phyloP scores from a whole-genome alignment of 2,329 filamentous ascomycete species.

The Cladophialophora psammophila region DNA sequence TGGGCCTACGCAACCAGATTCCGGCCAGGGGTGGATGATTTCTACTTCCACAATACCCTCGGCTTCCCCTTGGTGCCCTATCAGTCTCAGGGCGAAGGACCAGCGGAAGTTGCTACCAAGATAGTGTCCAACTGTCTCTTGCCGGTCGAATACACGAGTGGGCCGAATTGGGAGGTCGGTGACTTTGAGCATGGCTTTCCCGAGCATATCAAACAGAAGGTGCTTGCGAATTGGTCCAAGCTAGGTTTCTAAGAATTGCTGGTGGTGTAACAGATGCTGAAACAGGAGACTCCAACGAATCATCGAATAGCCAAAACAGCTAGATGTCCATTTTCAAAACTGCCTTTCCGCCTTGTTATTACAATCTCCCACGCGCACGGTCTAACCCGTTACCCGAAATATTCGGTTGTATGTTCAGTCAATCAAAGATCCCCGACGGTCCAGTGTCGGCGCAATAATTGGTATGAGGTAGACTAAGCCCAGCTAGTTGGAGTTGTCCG shows the following conservation, averaged over 20 bases:
- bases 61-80: slow-evolving; percentile 58
- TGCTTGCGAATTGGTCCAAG: slow-evolving; percentile 48
- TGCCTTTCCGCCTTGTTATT: too few species aligned
- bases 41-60: slow-evolving; percentile 54
- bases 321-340: too few species aligned
- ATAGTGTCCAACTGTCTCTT: slow-evolving; percentile 56
- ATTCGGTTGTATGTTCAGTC: too few species aligned
- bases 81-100: slow-evolving; percentile 53
- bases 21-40: slow-evolving; percentile 54
- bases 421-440: too few species aligned
- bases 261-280: neutral
- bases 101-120: slow-evolving; percentile 51
- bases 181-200: slow-evolving; percentile 50
- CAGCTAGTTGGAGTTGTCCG: too few species aligned
- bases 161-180: slow-evolving; percentile 44
- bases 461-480: too few species aligned
- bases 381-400: too few species aligned
- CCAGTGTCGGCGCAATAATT: too few species aligned
- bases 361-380: too few species aligned
- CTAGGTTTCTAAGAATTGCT: slow-evolving; percentile 42
- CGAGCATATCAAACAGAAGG: slow-evolving; percentile 50
- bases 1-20: slow-evolving; percentile 60
- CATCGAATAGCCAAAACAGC: too few species aligned
- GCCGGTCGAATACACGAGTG: slow-evolving; percentile 52
- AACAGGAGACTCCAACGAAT: too few species aligned